A percentile compares a stretch with the other conserved stretches of the same genome.
These are phyloP conservation scores for Phytopythium chamaehyphon DNA, from an alignment of 352 stramenopile genomes.

Conservation along the genomic window DNA sequence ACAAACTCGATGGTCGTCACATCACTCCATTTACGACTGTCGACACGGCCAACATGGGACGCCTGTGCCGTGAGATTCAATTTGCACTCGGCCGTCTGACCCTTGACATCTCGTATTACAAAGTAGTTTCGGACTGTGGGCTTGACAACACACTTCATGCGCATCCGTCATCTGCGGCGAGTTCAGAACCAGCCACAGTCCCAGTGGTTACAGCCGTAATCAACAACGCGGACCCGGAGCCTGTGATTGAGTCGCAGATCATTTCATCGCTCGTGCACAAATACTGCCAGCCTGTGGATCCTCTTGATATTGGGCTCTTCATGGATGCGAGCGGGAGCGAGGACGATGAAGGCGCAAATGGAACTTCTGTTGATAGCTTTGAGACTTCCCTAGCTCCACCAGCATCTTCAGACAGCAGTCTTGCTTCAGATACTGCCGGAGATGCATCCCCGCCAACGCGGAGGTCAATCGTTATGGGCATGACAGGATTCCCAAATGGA, in stretches of 20 bases:
- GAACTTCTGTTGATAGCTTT: background rate
- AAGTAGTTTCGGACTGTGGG: slow-evolving; percentile 48
- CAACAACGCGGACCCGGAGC: slow-evolving; percentile 7
- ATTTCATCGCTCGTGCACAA: slow-evolving; percentile 62
- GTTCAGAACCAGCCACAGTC: background rate
- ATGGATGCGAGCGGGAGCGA: background rate
- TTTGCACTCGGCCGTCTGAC: slow-evolving; percentile 56
- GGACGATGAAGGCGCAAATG: background rate
- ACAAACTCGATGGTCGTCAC: slow-evolving; percentile 56
- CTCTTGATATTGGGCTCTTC: slow-evolving; percentile 15
- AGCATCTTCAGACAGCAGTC: slow-evolving; percentile 9
- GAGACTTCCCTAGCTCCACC: background rate
- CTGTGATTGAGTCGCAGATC: slow-evolving; percentile 48
- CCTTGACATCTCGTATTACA: slow-evolving; percentile 69
- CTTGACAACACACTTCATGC: slow-evolving; percentile 9
- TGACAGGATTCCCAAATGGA: background rate
- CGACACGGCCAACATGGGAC: slow-evolving; percentile 40
- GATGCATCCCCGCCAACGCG: slow-evolving; percentile 8
- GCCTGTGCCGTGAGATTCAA: slow-evolving; percentile 65
- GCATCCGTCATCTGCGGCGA: background rate
- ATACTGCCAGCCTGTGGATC: slow-evolving; percentile 44
- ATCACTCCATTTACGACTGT: slow-evolving; percentile 46
- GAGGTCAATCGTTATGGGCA: background rate
- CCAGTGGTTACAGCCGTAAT: background rate
- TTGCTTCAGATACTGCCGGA: background rate